Evolutionary conservation across 768 basidiomycete genomes (phyloP), one percentile per base, ranked within the genome.

Genomic region (Pulveroboletus sp.): DNA sequence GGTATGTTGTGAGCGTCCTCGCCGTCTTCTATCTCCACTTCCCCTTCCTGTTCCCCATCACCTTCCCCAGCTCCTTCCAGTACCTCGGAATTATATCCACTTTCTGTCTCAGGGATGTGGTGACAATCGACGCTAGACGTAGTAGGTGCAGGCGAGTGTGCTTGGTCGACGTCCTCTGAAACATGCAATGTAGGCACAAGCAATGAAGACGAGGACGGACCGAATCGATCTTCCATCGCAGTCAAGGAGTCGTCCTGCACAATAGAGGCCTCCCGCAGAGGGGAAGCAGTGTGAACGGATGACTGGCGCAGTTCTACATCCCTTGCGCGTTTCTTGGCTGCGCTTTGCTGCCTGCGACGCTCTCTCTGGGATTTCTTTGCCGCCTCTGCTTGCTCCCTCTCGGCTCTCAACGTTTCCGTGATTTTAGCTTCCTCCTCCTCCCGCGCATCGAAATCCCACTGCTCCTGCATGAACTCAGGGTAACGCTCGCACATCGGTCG

Each of bases 401-500:
- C 76, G 0, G 59, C 66, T 42, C 65, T 75, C 16, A 72, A 71
- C 8, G 72, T 70, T 9, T 75, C 77, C 13, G 63, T n/a, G n/a
- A n/a, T 55, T 39, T 74, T 76, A 4, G 83, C 82, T 56, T 84
- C 82, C 22, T 76, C 75, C 61, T 93, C 94, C 53, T 95, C 92
- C 26, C 72, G 66, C n/a, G 74, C 79, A 56, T 93, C 91, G 43
- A 90, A 67, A 7, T 69, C 76, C 78, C 82, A 84, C 63, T 94
- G 89, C 64, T 96, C 93, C 41, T 72, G 70, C 77, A 88, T 84
- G 60, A 82, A 96, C 64, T 95, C 91, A 17, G 76, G 46, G 67
- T 95, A 97, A 8, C 94, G 83, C 46, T 96, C 92, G 54, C 74
- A 81, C 38, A 89, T 76, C 2, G 95, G 89, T 20, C 85, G 78